Conservation (phyloP, 2,329 filamentous ascomycete species). For the Verticillium klebahnii region DNA sequence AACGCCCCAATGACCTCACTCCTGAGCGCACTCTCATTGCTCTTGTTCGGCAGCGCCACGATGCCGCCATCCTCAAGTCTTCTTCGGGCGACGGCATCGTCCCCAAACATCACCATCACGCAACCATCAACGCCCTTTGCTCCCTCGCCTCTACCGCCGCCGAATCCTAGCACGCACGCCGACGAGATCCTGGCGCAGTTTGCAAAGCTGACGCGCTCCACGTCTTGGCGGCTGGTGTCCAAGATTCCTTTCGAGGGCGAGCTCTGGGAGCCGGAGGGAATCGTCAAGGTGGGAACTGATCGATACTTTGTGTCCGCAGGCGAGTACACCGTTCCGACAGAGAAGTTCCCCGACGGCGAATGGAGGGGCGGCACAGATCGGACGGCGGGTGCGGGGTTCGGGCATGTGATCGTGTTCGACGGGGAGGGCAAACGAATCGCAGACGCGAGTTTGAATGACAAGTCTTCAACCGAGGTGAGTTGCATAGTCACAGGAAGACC, state of each 20-base stretch:
- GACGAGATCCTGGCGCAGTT: constrained; percentile 31
- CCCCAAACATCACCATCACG: constrained; percentile 26
- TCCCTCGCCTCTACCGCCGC: constrained; percentile 26
- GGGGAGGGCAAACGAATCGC: constrained; percentile 34
- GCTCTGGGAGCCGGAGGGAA: constrained; percentile 43
- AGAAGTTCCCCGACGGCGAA: constrained; percentile 28
- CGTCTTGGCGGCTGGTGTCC: constrained; percentile 35
- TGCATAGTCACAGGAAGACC: background rate
- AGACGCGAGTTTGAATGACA: constrained; percentile 35
- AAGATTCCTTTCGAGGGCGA: constrained; percentile 38
- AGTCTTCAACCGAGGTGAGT: constrained; percentile 18
- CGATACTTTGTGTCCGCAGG: constrained; percentile 40
- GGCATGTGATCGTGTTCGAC: constrained; percentile 40
- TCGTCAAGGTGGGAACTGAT: constrained; percentile 35
- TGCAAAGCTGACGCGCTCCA: constrained; percentile 29
- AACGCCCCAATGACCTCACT: background rate
- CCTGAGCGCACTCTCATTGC: background rate
- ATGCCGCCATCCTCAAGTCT: background rate
- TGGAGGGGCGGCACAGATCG: constrained; percentile 49
- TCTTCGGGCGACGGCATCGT: background rate
- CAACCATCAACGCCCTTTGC: constrained; percentile 22
- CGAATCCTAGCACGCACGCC: constrained; percentile 27
- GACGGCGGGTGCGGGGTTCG: constrained; percentile 36
- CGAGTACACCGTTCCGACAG: constrained; percentile 34
- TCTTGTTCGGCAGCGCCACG: background rate